Evolutionary conservation across 2,329 filamentous ascomycete genomes (phyloP), one percentile per base, ranked within the genome.

Genomic region (Cercospora sp.): DNA sequence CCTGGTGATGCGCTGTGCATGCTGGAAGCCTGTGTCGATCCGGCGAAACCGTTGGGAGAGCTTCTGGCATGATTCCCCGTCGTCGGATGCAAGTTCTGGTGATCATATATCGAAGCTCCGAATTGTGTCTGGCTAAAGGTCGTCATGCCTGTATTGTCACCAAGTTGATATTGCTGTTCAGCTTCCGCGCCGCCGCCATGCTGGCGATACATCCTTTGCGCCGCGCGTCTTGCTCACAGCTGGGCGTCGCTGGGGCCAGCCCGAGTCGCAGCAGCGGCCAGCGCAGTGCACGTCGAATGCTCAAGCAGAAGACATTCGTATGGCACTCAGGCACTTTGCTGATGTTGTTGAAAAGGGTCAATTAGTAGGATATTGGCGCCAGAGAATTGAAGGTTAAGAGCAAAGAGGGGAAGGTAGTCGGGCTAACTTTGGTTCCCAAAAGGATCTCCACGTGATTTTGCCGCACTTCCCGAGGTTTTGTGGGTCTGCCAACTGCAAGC

Each of bases 61-160:
- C 67, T 66, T 57, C 69, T 67, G 49, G 45, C 61, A 66, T 67
- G 69, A 24, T 51, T 51, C 16, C 57, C 12, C 16, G 30, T 57
- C 9, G 53, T 37, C 1, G 72, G 69, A 10, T 74, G 74, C 7
- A 73, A 62, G n/a, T 18, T 43, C 18, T 69, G 69, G 30, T 73
- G 71, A n/a, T 63, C 72, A 63, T 74, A 76, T n/a, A 75, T 63
- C 16, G 74, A 69, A 32, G 74, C 65, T 1, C 64, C 57, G 59
- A 74, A 75, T 21, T 72, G 68, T 45, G 72, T 65, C 45, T 70
- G 68, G 16, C 68, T 68, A 61, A 74, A 74, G 21, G 70, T 66
- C 21, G 70, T 70, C 12, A 68, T 69, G n/a, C 67, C 66, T 16
- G 72, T 63, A 32, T 64, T 70, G 3, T 68, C 70, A 8, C 69